Evolutionary conservation across 2,329 filamentous ascomycete species (phyloP), one percentile per base, ranked within the genome.

Genomic region (Fusarium sp.): DNA sequence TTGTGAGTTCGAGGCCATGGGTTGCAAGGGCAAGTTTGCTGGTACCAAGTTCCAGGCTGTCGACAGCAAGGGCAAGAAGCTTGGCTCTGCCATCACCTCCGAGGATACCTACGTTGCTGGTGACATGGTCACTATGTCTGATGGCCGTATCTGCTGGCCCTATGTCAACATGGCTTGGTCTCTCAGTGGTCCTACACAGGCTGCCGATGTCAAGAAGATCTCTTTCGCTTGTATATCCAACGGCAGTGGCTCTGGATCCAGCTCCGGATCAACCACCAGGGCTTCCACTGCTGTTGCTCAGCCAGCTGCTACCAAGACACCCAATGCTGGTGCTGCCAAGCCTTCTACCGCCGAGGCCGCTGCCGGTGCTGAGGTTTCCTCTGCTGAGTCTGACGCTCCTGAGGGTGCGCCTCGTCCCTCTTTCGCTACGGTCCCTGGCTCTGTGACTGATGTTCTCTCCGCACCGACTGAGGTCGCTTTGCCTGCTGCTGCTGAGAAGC

Each of bases 21-120:
- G 88, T 29, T 91, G 89, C 81, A 80, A 82, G 45, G 89, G 89
- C n/a, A 80, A 82, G 10, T 91, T 88, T 77, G 83, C 86, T 6
- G 89, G 89, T 15, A 86, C 89, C 12, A 86, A 84, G 78, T 91
- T 88, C 83, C 89, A 91, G 80, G 81, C 88, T 58, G 86, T 91
- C 31, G 83, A 84, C 74, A 83, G 79, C 59, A 78, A 82, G 18
- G 89, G 89, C 5, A 79, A 82, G 58, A 87, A 84, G 76, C 80
- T 89, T 39, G 89, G 88, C 25, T 80, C 83, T 21, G 79, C 86
- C 3, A 74, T 90, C 64, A 83, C 82, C 60, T 84, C 83, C n/a
- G 83, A 78, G 18, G 83, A 89, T 76, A 85, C 86, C n/a, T 89
- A 84, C 73, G 87, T 91, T 49, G 86, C 88, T 12, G 89, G 89